Evolutionary conservation across 352 stramenopile species (phyloP).

Genomic region (Aphanomyces astaci): DNA sequence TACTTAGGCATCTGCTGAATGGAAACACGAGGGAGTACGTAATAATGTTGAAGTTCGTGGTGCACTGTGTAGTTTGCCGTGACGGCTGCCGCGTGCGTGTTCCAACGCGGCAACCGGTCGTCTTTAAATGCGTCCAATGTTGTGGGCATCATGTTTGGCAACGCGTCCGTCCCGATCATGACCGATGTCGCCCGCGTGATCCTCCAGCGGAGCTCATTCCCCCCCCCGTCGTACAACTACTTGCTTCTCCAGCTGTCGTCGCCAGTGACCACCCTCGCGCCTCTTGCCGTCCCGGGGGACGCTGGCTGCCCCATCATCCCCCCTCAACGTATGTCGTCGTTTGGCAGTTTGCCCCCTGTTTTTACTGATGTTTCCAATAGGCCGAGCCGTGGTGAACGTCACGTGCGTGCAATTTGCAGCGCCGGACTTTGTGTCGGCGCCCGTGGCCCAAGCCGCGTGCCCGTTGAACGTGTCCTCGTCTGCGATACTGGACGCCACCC

Average conservation of each 20-base stretch:
- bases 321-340: not conserved
- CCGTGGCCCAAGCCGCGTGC: constrained; percentile 39
- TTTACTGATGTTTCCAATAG: not conserved
- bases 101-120: too few relatives aligned
- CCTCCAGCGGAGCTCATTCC: not conserved
- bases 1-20: not conserved
- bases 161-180: not conserved
- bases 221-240: not conserved
- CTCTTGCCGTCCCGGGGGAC: not conserved
- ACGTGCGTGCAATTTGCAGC: constrained; percentile 48
- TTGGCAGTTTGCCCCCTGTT: too few relatives aligned
- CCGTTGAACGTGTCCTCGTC: not conserved
- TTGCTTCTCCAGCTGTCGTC: not conserved
- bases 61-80: not conserved
- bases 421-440: constrained; percentile 34
- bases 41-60: too few relatives aligned
- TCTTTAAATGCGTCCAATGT: too few relatives aligned
- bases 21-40: too few relatives aligned
- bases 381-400: constrained; percentile 21
- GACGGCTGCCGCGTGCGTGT: not conserved
- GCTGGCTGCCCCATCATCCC: not conserved
- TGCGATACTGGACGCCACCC: constrained; percentile 2
- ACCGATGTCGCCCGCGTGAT: not conserved
- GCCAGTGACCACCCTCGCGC: not conserved
- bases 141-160: not conserved